A percentile compares a stretch with the other conserved stretches of the same genome.
These are phyloP conservation scores for Triticum urartu DNA, from an alignment of 176 grass and related monocot species.

Conservation along the genomic window DNA sequence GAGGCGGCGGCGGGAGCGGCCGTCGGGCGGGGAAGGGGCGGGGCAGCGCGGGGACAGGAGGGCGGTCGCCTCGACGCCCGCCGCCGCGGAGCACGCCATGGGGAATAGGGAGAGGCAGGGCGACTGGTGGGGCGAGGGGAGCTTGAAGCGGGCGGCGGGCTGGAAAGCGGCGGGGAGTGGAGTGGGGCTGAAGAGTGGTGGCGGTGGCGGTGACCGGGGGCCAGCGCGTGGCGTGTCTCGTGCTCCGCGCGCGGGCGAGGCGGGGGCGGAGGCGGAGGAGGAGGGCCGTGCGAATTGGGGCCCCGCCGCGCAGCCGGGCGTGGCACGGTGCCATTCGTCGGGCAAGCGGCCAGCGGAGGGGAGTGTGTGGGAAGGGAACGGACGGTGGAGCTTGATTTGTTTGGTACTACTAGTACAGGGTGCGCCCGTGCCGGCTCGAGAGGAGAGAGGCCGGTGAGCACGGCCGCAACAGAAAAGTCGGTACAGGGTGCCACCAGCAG, in stretches of 20 bases:
- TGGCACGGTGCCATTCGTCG: background rate
- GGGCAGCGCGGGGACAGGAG: slow-evolving; percentile 27
- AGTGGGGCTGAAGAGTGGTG: slow-evolving; percentile 28
- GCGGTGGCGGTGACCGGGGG: background rate
- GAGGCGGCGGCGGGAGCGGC: slow-evolving; percentile 17
- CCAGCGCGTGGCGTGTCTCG: slow-evolving; percentile 13
- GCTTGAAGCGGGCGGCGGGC: background rate
- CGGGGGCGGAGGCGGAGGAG: background rate
- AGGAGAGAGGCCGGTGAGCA: too few species aligned
- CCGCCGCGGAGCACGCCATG: slow-evolving; percentile 38
- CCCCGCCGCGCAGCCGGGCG: background rate
- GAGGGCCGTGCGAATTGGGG: slow-evolving; percentile 30
- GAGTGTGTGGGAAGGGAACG: too few species aligned
- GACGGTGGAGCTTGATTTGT: too few species aligned
- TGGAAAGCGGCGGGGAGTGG: background rate
- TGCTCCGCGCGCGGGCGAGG: slow-evolving; percentile 29
- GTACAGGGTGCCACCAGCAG: too few species aligned
- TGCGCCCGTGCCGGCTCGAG: too few species aligned
- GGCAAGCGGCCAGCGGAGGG: too few species aligned
- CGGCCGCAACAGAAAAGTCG: too few species aligned
- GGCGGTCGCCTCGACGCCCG: slow-evolving; percentile 29
- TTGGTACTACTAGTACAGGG: too few species aligned
- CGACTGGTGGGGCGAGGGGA: background rate
- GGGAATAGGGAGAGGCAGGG: background rate
- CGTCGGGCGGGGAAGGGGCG: background rate